Percentiles rank a stretch among this genome's conserved stretches.
Evolutionary conservation across 257 asterid species (phyloP).

Genomic region (Solanum peruvianum): DNA sequence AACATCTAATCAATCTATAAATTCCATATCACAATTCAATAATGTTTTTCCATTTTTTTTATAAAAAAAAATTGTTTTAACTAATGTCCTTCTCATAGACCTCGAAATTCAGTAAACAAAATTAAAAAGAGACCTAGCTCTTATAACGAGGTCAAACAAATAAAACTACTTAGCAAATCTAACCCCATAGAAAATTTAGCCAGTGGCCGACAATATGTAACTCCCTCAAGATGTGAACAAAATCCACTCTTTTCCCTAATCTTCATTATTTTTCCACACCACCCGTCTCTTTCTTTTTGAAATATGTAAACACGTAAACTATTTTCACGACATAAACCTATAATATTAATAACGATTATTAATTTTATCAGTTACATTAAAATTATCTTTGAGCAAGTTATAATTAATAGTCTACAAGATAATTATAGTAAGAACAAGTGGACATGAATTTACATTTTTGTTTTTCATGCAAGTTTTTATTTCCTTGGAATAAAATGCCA

Average conservation of each 20-base stretch:
- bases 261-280: background rate
- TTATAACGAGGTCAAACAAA: slow-evolving; percentile 28
- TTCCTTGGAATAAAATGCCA: slow-evolving; percentile 36
- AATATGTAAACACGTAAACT: background rate
- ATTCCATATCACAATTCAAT: background rate
- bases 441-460: background rate
- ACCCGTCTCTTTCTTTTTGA: slow-evolving; percentile 19
- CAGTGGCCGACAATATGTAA: slow-evolving; percentile 58
- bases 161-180: background rate
- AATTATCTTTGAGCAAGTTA: accelerated
- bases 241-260: slow-evolving; percentile 15
- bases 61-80: background rate
- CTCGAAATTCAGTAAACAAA: background rate
- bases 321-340: too few species aligned
- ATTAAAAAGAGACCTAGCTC: background rate
- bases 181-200: background rate
- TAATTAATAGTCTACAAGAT: background rate
- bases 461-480: background rate
- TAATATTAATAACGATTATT: too few species aligned
- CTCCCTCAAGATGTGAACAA: slow-evolving; percentile 47
- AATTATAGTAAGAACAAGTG: background rate
- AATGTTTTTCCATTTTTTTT: background rate
- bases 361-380: too few species aligned
- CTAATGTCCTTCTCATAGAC: background rate
- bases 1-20: background rate